Base-by-base conservation (phyloP, 2,329 filamentous ascomycete species). In the Botrytis hyacinthi region DNA sequence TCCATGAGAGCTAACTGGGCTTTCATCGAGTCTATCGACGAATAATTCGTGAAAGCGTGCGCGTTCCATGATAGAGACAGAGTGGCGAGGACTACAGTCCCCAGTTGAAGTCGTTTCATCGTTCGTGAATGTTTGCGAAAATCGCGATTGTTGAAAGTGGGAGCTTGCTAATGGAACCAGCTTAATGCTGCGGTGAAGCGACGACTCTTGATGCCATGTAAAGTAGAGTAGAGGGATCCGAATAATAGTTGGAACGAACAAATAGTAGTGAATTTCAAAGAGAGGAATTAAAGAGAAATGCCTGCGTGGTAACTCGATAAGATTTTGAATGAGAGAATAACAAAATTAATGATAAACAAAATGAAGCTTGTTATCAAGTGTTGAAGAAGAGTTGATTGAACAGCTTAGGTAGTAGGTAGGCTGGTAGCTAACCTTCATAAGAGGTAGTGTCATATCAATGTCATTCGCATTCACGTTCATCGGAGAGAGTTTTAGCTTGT, bases 1-100 rank as follows among this genome's bases (percentile, higher is more conserved):
- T 89, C 91, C 83, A 93, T 88, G 65, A 95, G 84, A 54, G 91
- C 88, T 80, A 94, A 86, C 81, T 92, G 89, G 60, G 89, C 88
- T 78, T 86, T 88, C 81, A 88, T 84, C 83, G 87, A 89, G 77
- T 89, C 88, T 76, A 87, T 81, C 69, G 87, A 86, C 71, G 89
- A 89, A 78, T 88, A 90, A 81, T 90, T 92, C 76, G 77, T 81
- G 79, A 83, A 86, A 59, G 80, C 84, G 75, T 81, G 80, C 32
- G 80, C 82, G 26, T 83, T 78, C 74, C 81, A 81, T 74, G 84
- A 83, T 79, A 87, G 79, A 76, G 82, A 81, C 76, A 86, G 80
- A 26, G 78, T 74, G 68, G 75, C 78, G 54, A 80, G 75, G 72
- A 76, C 78, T n/a, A 74, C 76, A 40, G 75, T 71, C 66, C 74